Evolutionary conservation across 768 basidiomycete species (phyloP), one percentile per base, ranked within the genome.

Genomic region (Boletus rubescentipes): DNA sequence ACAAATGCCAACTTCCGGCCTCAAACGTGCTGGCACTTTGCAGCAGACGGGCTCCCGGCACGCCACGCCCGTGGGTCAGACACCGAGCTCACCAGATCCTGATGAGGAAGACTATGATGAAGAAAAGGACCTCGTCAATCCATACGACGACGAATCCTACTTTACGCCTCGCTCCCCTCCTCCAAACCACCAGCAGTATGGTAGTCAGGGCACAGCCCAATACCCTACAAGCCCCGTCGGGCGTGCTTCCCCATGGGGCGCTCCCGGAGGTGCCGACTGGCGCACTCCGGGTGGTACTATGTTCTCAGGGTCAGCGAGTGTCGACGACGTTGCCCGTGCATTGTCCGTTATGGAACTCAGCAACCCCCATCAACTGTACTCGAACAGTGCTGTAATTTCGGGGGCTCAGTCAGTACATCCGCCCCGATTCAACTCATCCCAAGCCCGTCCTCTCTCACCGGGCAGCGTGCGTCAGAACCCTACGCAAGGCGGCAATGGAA

Each of bases 261-360:
- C 78, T 9, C 74, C 81, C 15, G 77, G 71, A 30, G 43, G 65
- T 30, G 77, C 77, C 53, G 87, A 87, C 51, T 89, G 88, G 87
- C 80, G 81, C 46, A 59, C 73, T 20, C 69, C 74, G 6, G 67
- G 73, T 39, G 75, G 67, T 40, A n/a, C n/a, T n/a, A 65, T 71
- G 6, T 66, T 69, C 55, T 60, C 70, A 30, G 65, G 60, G 40
- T 48, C 59, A 40, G 69, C 67, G 47, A 75, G 62, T 55, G 80
- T 91, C 53, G 91, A 92, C 58, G 90, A 93, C 50, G 84, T 92
- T 15, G 81, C 87, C 60, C 82, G 84, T 38, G 91, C 87, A 16
- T 73, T 92, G 23, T 84, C 86, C 15, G 72, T 80, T 32, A 75
- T 93, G 50, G 89, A 91, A 61, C 72, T 92, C 30, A 73, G 73